These are phyloP conservation scores for Ogataea parapolymorpha DNA, from an alignment of 805 yeast genomes.

Conservation along the genomic window DNA sequence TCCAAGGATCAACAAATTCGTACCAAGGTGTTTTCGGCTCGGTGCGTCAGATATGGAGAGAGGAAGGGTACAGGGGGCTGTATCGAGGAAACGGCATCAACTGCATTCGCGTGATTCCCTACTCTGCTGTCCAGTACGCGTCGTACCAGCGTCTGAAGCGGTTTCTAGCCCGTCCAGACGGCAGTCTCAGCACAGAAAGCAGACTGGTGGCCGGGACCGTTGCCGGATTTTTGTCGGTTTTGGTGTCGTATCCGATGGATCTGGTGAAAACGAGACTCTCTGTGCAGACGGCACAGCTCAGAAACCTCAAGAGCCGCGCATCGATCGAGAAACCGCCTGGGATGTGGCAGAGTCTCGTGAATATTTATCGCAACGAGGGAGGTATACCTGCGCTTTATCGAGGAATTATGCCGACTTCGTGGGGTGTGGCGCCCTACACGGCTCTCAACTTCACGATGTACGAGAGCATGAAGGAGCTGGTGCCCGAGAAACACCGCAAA, in stretches of 20 bases:
- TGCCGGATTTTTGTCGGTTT: slow-evolving; percentile 78
- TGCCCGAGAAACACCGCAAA: slow-evolving; percentile 28
- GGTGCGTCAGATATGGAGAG: slow-evolving; percentile 71
- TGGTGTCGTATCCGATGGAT: slow-evolving; percentile 89
- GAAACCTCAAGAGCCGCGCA: slow-evolving; percentile 42
- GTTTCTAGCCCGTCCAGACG: slow-evolving; percentile 29
- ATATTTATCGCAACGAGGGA: slow-evolving; percentile 75
- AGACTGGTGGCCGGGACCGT: slow-evolving; percentile 73
- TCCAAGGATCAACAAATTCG: slow-evolving; percentile 54
- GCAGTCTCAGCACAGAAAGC: slow-evolving; percentile 48
- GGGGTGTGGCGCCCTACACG: slow-evolving; percentile 95
- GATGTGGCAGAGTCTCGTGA: slow-evolving; percentile 50
- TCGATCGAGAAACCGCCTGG: slow-evolving; percentile 60
- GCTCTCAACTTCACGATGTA: slow-evolving; percentile 90
- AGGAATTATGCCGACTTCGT: slow-evolving; percentile 85
- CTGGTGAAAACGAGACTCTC: slow-evolving; percentile 85
- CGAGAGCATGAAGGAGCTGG: slow-evolving; percentile 68
- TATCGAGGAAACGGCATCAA: slow-evolving; percentile 90
- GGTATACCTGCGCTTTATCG: slow-evolving; percentile 74
- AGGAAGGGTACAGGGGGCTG: slow-evolving; percentile 89
- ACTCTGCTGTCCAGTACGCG: slow-evolving; percentile 90
- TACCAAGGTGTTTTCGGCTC: slow-evolving; percentile 73
- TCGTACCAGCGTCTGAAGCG: slow-evolving; percentile 67
- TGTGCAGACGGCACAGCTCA: slow-evolving; percentile 73
- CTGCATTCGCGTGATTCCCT: slow-evolving; percentile 88